Conservation (phyloP, 106 monocot genomes). For the Cymbidium sinense region DNA sequence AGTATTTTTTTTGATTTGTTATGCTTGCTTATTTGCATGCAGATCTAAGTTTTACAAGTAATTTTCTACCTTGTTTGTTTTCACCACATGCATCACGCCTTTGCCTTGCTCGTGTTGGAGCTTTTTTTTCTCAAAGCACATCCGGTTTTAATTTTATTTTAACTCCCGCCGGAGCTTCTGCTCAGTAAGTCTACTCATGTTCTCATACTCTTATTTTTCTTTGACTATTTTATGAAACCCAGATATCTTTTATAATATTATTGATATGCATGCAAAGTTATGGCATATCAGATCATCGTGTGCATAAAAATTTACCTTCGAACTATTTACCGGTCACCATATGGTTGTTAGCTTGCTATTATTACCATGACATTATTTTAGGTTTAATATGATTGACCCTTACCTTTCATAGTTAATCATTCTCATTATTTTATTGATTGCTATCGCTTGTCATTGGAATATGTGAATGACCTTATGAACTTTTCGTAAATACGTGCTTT, state of each 20-base stretch:
- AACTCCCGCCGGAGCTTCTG: slow-evolving; percentile 87
- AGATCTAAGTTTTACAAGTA: neutral
- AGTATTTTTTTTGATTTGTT: no score
- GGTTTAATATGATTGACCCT: no score
- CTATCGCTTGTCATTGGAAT: neutral
- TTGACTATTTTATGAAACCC: neutral
- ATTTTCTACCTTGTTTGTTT: slow-evolving; percentile 6
- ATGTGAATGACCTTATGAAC: neutral
- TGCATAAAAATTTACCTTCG: no score
- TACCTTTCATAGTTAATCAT: no score
- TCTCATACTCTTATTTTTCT: neutral
- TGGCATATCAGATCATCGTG: no score
- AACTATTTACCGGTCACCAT: no score
- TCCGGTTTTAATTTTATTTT: slow-evolving; percentile 87
- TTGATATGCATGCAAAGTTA: neutral
- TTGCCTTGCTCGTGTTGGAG: slow-evolving; percentile 82
- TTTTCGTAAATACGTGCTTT: neutral
- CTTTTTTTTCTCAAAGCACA: slow-evolving; percentile 75
- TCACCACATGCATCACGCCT: slow-evolving; percentile 79
- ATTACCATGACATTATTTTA: no score
- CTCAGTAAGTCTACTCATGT: slow-evolving; percentile 60
- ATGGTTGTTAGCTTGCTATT: no score
- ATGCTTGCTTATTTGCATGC: no score
- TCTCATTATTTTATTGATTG: neutral
- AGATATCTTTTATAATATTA: neutral